These are phyloP conservation scores for Amanita rubescens DNA, from an alignment of 768 basidiomycete species.

Conservation along the genomic window DNA sequence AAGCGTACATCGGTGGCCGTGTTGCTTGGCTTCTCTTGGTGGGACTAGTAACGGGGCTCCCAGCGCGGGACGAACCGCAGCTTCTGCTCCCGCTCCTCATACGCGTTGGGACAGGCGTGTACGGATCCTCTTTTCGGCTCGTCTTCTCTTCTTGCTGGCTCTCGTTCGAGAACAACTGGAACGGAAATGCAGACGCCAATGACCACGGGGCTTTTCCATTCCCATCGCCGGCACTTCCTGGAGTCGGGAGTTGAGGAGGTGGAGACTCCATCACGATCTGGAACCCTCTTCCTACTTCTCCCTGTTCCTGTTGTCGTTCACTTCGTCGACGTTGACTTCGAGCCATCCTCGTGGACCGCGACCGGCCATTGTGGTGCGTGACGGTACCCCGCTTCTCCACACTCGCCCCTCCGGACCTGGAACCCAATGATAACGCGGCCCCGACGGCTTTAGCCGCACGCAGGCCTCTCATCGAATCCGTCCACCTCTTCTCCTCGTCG, in stretches of 20 bases:
- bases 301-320: conserved; percentile 14
- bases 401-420: too few relatives aligned
- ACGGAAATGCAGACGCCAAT: not conserved
- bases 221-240: not conserved
- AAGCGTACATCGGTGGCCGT: conserved; percentile 11
- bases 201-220: not conserved
- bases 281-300: conserved; percentile 18
- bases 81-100: not conserved
- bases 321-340: conserved; percentile 6
- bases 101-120: conserved; percentile 1
- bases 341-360: conserved; percentile 4
- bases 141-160: not conserved
- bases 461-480: conserved; percentile 23
- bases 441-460: conserved; percentile 12
- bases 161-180: conserved; percentile 1
- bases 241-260: conserved; percentile 9
- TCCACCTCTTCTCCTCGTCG: conserved; percentile 26
- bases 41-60: not conserved
- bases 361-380: not conserved
- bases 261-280: conserved; percentile 22
- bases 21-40: not conserved
- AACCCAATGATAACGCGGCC: too few relatives aligned
- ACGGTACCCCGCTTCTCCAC: too few relatives aligned
- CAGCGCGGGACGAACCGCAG: not conserved
- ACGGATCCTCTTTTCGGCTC: not conserved